Evolutionary conservation across 2,329 filamentous ascomycete genomes (phyloP), one percentile per base, ranked within the genome.

Genomic region (Fonsecaea pugnacius): DNA sequence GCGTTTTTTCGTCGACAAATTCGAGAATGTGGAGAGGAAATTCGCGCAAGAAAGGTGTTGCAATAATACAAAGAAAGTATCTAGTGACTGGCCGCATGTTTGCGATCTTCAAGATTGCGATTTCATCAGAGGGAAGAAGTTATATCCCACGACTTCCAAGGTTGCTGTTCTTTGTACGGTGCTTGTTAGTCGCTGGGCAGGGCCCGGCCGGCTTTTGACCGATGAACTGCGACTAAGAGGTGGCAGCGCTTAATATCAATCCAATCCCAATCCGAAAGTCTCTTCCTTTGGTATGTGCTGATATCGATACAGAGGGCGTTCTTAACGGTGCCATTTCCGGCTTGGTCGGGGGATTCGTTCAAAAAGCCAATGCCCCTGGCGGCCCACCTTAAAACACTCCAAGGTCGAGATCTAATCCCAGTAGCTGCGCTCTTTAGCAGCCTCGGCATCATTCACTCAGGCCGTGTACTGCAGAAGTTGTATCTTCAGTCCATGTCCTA

Each of bases 31-130:
- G 35, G 21, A 56, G 33, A 27, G 35, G 36, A 14, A 56, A 38
- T 38, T 56, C 53, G 53, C 53, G 43, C 33, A 56, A 27, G 35
- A 56, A 12, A 7, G 35, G 35, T 9, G 53, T 56, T 5, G 35
- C 53, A n/a, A 43, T n/a, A 27, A 21, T 7, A 43, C 53, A 43
- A 56, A 56, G 53, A 38, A 43, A 43, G 36, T 56, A 56, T 27
- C 43, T n/a, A 21, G 5, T 56, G 18, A 43, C 36, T 38, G 21
- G 53, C 35, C 35, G 53, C 53, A 56, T 56, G 16, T 32, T 8
- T 56, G 36, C 36, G 27, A n/a, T 40, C 6, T 12, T 43, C 6
- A 16, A 40, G 16, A 16, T 40, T n/a, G 6, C 32, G 27, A 43
- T 2, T 40, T n/a, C 18, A n/a, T 40, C 38, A n/a, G 14, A 24